Conservation (phyloP, 306 rosid genomes). For the Trifolium fragiferum region DNA sequence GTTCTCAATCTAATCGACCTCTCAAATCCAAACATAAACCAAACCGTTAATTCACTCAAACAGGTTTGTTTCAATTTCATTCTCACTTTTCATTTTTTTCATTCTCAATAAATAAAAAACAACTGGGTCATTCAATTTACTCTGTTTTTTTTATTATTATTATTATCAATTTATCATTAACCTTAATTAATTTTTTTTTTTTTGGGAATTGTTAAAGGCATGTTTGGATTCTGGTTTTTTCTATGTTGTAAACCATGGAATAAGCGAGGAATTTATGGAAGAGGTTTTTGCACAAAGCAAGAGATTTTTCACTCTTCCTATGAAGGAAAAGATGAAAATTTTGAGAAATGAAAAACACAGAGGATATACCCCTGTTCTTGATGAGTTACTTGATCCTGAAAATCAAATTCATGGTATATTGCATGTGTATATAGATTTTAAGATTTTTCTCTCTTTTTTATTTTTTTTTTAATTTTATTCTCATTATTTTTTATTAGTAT, state of each 20-base stretch:
- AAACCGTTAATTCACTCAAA: slow-evolving; percentile 70
- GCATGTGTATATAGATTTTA: slow-evolving; percentile 30
- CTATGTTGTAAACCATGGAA: slow-evolving; percentile 86
- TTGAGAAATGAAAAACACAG: slow-evolving; percentile 81
- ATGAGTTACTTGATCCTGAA: slow-evolving; percentile 75
- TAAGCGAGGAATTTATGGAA: slow-evolving; percentile 70
- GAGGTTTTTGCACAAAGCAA: slow-evolving; percentile 75
- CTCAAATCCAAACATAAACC: slow-evolving; percentile 61
- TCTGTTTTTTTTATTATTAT: neutral
- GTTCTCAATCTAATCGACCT: slow-evolving; percentile 78
- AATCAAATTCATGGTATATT: slow-evolving; percentile 73
- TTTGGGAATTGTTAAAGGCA: slow-evolving; percentile 50
- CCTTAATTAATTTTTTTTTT: neutral
- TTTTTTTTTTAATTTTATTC: neutral
- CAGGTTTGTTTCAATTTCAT: slow-evolving; percentile 54
- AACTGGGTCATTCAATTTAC: slow-evolving; percentile 3
- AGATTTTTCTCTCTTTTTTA: no score
- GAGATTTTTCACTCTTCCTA: slow-evolving; percentile 63
- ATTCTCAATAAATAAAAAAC: neutral
- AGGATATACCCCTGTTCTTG: slow-evolving; percentile 89
- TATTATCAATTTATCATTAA: neutral
- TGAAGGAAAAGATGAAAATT: slow-evolving; percentile 70
- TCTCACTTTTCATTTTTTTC: neutral
- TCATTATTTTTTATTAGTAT: slow-evolving; percentile 5
- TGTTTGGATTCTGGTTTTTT: slow-evolving; percentile 96